Evolutionary conservation across 768 basidiomycete species (phyloP), one percentile per base, ranked within the genome.

Genomic region (Tricholomella constricta): DNA sequence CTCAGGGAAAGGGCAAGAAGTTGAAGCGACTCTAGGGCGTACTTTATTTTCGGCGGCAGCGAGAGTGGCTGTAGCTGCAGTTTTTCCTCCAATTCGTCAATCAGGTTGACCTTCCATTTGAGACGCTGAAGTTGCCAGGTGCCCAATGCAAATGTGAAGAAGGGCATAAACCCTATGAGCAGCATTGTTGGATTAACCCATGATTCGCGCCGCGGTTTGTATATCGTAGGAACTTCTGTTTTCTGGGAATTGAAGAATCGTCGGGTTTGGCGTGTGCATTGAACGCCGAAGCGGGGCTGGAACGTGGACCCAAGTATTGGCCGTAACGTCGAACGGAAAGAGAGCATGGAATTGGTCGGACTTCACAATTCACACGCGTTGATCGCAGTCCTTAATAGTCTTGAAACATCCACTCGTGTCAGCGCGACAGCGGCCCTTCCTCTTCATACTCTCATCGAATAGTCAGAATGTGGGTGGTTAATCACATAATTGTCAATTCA

Each of bases 91-190:
- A 98, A 78, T 63, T 98, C 91, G 59, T 97, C 91, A 56, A 98
- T 98, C 45, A 99, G 78, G 47, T 84, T 82, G 40, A 96, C 76
- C 71, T 99, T 99, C 97, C 97, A 99, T 67, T 91, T 83, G 26
- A 98, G 80, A 43, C 97, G 84, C 61, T 91, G 82, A 27, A 99
- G 75, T 71, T 99, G 97, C 96, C 96, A 98, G 17, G 84, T 82
- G 15, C 97, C 96, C 55, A 99, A 75, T 14, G 80, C 88, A 59
- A 94, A 93, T 0, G 94, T 93, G 65, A 97, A 86, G 55, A 98
- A 73, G 1, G 97, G 97, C 50, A 97, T 89, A 60, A 89, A 80
- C 27, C 91, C 91, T 54, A 94, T 74, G 26, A 93, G 69, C 17
- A 90, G 56, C 76, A 91, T 81, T 8, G 86, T 84, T 2, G 89